These are phyloP conservation scores for Fusarium continuum DNA, from an alignment of 2,329 filamentous ascomycete genomes.

Conservation along the genomic window DNA sequence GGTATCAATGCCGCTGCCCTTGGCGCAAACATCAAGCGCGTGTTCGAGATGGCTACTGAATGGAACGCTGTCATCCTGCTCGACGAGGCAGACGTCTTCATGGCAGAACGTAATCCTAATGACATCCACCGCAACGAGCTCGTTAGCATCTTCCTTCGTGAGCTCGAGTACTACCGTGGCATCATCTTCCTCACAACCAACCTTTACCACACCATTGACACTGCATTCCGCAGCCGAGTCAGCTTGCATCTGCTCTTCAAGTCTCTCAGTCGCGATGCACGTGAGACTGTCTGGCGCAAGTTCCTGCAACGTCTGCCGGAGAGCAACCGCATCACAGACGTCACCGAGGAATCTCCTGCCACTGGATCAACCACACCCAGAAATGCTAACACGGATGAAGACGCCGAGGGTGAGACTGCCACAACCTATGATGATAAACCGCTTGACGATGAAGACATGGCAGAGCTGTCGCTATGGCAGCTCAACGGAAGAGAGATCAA, in stretches of 20 bases:
- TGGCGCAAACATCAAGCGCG: conserved; percentile 57
- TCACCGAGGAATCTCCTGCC: neutral
- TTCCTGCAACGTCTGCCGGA: conserved; percentile 52
- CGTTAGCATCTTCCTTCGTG: conserved; percentile 57
- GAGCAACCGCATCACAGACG: neutral
- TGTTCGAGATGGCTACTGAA: conserved; percentile 58
- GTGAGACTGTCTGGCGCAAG: conserved; percentile 56
- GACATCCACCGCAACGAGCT: conserved; percentile 60
- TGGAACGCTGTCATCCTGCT: conserved; percentile 63
- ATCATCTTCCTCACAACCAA: conserved; percentile 59
- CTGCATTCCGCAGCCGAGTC: conserved; percentile 57
- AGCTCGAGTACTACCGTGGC: conserved; percentile 57
- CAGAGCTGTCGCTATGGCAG: conserved; percentile 52
- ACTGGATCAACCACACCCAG: conserved; percentile 13
- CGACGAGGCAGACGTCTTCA: conserved; percentile 64
- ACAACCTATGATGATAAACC: conserved; percentile 5
- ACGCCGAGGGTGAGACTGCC: neutral
- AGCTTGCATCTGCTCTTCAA: conserved; percentile 58
- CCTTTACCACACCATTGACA: conserved; percentile 53
- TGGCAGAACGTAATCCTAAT: conserved; percentile 56
- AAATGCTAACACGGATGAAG: neutral
- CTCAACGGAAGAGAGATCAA: conserved; percentile 60
- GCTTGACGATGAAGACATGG: conserved; percentile 49
- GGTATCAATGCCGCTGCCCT: conserved; percentile 55
- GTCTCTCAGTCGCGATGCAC: conserved; percentile 50